phyloP scores from a whole-genome alignment of 306 rosid genomes.

The Cicer yamashitae region DNA sequence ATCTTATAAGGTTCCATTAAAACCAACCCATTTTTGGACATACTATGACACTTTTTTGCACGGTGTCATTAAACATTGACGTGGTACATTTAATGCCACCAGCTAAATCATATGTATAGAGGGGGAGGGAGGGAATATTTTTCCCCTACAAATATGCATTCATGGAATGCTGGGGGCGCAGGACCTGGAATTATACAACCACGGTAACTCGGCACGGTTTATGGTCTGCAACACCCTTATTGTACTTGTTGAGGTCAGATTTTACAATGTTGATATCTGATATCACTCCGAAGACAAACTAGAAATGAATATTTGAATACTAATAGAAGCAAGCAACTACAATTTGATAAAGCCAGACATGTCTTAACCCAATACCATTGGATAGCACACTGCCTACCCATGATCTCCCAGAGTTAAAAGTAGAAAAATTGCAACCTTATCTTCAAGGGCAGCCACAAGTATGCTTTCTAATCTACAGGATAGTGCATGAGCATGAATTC shows the following conservation, averaged over 20 bases:
- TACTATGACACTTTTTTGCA: background rate
- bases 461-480: constrained; percentile 58
- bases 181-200: constrained; percentile 15
- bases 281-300: constrained; percentile 45
- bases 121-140: background rate
- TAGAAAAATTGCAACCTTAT: constrained; percentile 33
- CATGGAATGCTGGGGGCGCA: constrained; percentile 25
- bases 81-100: background rate
- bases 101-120: background rate
- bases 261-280: constrained; percentile 42
- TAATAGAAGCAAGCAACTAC: constrained; percentile 38
- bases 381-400: constrained; percentile 42
- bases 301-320: constrained; percentile 41
- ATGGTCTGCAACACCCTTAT: constrained; percentile 36
- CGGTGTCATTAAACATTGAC: constrained; percentile 3
- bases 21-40: background rate
- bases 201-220: constrained; percentile 38
- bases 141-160: constrained; percentile 32
- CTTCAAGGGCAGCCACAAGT: constrained; percentile 41
- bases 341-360: constrained; percentile 39
- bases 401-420: constrained; percentile 32
- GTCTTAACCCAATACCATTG: constrained; percentile 18
- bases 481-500: constrained; percentile 69
- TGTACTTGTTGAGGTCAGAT: constrained; percentile 35
- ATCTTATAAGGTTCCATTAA: background rate